phyloP scores from a whole-genome alignment of 2,329 filamentous ascomycete genomes.

The Kalaharituber pfeilii region DNA sequence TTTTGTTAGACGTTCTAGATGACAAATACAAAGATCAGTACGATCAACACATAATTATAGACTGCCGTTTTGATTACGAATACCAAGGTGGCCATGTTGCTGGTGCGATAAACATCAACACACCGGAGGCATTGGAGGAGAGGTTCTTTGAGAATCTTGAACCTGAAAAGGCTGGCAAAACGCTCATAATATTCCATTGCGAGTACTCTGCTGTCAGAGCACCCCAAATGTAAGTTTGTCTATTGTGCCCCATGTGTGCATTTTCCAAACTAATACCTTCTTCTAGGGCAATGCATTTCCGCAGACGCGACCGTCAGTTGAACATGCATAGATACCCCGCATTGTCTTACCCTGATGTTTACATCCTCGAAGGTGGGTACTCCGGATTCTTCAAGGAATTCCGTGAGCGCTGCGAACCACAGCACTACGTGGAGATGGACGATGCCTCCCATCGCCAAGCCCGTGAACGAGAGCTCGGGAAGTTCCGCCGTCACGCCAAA shows the following conservation, averaged over 20 bases:
- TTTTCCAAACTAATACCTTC: conserved; percentile 11
- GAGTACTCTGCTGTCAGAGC: conserved; percentile 96
- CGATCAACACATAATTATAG: conserved; percentile 70
- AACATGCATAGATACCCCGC: conserved; percentile 76
- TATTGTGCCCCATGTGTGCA: conserved; percentile 5
- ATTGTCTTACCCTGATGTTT: conserved; percentile 90
- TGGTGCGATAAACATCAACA: conserved; percentile 87
- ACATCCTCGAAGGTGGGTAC: conserved; percentile 92
- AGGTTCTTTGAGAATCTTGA: conserved; percentile 51
- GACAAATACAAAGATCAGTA: conserved; percentile 62
- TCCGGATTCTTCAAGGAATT: conserved; percentile 77
- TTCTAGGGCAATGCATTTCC: conserved; percentile 61
- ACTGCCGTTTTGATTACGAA: conserved; percentile 98
- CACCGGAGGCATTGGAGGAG: conserved; percentile 70
- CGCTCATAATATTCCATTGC: conserved; percentile 84
- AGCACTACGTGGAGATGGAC: conserved; percentile 94
- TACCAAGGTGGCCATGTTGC: conserved; percentile 93
- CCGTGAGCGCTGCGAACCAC: conserved; percentile 67
- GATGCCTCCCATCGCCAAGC: conserved; percentile 79
- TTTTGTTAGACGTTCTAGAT: conserved; percentile 72
- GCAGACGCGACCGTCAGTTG: conserved; percentile 66
- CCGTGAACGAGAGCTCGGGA: conserved; percentile 87
- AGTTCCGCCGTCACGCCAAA: conserved; percentile 70
- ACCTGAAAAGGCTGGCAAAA: conserved; percentile 48
- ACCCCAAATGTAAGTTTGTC: conserved; percentile 54